Evolutionary conservation across 129 eudicot genomes (phyloP).

Genomic region (Deinandra increscens): DNA sequence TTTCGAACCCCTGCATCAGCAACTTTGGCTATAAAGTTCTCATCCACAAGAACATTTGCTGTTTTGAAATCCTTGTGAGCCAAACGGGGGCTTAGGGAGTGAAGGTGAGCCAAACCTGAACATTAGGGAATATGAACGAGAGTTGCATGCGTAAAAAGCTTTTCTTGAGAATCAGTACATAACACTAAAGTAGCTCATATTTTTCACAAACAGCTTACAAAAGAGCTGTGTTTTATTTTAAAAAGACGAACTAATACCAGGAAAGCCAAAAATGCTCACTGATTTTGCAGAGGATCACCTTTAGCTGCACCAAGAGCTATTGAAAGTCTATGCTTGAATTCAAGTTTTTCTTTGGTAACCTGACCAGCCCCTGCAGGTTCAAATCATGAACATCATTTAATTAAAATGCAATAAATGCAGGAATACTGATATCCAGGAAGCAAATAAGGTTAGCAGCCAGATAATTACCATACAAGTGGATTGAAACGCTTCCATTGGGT

Average conservation of each 20-base stretch:
- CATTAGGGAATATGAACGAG: constrained; percentile 26
- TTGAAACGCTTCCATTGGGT: constrained; percentile 95
- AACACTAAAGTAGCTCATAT: constrained; percentile 7
- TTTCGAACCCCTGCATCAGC: constrained; percentile 95
- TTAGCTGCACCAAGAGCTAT: constrained; percentile 99
- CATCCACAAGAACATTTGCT: constrained; percentile 89
- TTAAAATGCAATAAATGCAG: background rate
- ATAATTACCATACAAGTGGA: constrained; percentile 86
- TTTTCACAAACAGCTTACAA: constrained; percentile 23
- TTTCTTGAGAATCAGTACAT: background rate
- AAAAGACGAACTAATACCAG: constrained; percentile 67
- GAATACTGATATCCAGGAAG: background rate
- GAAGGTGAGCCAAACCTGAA: constrained; percentile 85
- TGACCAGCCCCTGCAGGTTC: constrained; percentile 68
- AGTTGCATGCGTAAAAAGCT: background rate
- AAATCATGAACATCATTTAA: constrained; percentile 11
- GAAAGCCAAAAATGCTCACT: constrained; percentile 98
- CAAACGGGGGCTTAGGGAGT: constrained; percentile 87
- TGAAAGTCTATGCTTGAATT: constrained; percentile 90
- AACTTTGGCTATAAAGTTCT: constrained; percentile 87
- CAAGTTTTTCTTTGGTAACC: constrained; percentile 77
- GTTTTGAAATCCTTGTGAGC: constrained; percentile 95
- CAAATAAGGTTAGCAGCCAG: constrained; percentile 7
- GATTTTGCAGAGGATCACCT: constrained; percentile 99
- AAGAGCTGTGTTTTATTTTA: constrained; percentile 29